Evolutionary conservation across 2,329 filamentous ascomycete species (phyloP), one percentile per base, ranked within the genome.

Genomic region (Pseudogymnoascus sp.): DNA sequence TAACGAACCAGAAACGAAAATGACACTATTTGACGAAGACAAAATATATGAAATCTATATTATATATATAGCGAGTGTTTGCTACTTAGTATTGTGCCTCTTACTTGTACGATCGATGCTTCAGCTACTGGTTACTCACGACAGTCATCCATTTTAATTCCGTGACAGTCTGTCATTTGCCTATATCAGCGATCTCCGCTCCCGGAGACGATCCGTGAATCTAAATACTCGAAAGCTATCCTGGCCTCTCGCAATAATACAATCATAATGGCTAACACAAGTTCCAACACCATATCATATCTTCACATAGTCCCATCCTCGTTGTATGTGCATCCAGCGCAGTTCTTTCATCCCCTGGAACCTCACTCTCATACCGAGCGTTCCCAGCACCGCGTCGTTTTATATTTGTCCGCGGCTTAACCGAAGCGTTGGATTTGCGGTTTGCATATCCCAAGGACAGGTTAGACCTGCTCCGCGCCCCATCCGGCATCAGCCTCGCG

Each of bases 401-500:
- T 35, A 21, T 12, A 33, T 33, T 55, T 55, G 28, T 55, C 49
- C 49, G 2, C 4, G 5, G 49, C 16, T 14, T 8, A 35, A 55
- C 33, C 28, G 28, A 35, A 55, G 49, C 28, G n/a, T 55, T 55
- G 28, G 28, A 55, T 55, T 35, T 31, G 49, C n/a, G 16, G 49
- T 55, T 5, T 18, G 25, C n/a, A 33, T 33, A 18, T 55, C 16
- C 16, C 18, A 18, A 16, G 11, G 8, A 14, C 8, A 12, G 38
- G 23, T 66, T 71, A 73, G 18, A 72, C 71, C 63, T 71, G 69
- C 62, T 73, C 71, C 9, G 71, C 70, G 31, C 71, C 71, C 71
- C 71, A 73, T 62, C 71, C 71, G 14, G 65, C 70, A 62, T 72
- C 71, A 25, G 70, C 71, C 62, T 72, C 71, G 35, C 72, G 69